These are phyloP conservation scores for Fusarium armeniacum DNA, from an alignment of 2,329 filamentous ascomycete genomes.

Conservation along the genomic window DNA sequence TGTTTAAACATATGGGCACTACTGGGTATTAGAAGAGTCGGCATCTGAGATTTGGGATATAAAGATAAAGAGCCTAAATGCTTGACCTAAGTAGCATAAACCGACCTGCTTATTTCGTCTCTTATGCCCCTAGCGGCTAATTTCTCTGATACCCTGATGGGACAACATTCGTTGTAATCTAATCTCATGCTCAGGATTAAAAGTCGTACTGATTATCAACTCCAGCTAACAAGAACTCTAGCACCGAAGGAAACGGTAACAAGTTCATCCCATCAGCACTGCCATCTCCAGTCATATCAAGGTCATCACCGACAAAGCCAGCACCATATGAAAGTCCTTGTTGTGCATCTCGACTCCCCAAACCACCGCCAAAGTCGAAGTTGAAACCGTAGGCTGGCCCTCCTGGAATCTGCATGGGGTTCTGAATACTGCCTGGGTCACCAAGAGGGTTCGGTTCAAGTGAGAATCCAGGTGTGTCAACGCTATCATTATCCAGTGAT, in stretches of 20 bases:
- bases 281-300: constrained; percentile 24
- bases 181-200: not conserved
- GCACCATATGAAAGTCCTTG: constrained; percentile 36
- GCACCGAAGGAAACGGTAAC: constrained; percentile 50
- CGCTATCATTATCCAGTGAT: constrained; percentile 5
- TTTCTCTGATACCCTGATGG: too few species aligned
- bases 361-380: constrained; percentile 29
- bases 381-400: constrained; percentile 33
- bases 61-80: too few species aligned
- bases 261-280: constrained; percentile 32
- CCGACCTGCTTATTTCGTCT: too few species aligned
- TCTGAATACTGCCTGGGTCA: constrained; percentile 10
- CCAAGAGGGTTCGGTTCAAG: constrained; percentile 36
- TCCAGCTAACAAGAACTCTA: constrained; percentile 53
- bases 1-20: not conserved
- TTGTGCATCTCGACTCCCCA: constrained; percentile 7
- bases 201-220: constrained; percentile 49
- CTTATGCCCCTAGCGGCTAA: too few species aligned
- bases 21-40: too few species aligned
- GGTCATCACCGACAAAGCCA: constrained; percentile 28
- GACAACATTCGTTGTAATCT: not conserved
- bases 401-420: constrained; percentile 5
- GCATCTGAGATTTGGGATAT: too few species aligned
- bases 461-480: constrained; percentile 33
- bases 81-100: too few species aligned